Conservation (phyloP, 768 basidiomycete genomes). For the Lactifluus subvellereus region DNA sequence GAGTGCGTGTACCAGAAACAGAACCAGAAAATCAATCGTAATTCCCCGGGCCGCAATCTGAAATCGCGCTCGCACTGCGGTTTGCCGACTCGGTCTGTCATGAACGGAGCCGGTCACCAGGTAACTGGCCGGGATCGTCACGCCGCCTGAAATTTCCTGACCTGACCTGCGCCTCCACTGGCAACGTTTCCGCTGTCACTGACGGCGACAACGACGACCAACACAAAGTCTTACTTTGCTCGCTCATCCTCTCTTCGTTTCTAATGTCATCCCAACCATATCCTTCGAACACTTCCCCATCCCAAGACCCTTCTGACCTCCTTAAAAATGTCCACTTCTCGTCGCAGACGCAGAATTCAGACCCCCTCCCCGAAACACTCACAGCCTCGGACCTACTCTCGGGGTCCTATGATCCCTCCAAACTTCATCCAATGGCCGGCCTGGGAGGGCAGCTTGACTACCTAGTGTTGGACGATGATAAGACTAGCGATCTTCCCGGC, state of each 20-base stretch:
- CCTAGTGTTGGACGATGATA: slow-evolving; percentile 93
- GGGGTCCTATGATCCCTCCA: slow-evolving; percentile 84
- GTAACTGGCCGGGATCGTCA: slow-evolving; percentile 13
- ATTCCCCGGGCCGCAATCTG: background rate
- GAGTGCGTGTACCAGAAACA: background rate
- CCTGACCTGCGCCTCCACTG: too few species aligned
- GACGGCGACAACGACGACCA: slow-evolving; percentile 6
- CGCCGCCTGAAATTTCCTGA: slow-evolving; percentile 15
- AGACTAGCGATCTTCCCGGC: slow-evolving; percentile 85
- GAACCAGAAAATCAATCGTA: background rate
- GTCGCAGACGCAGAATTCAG: slow-evolving; percentile 30
- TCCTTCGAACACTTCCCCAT: background rate
- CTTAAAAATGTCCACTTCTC: slow-evolving; percentile 24
- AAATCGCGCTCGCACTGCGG: too few species aligned
- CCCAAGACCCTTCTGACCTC: slow-evolving; percentile 19
- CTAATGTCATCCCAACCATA: slow-evolving; percentile 17
- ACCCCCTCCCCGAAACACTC: slow-evolving; percentile 50
- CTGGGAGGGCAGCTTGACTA: slow-evolving; percentile 94
- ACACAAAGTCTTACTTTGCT: background rate
- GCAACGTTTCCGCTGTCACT: background rate
- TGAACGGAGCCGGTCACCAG: slow-evolving; percentile 10
- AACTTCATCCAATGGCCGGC: slow-evolving; percentile 89
- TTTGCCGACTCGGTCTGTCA: too few species aligned
- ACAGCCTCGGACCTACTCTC: slow-evolving; percentile 85
- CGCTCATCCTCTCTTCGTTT: background rate